Base-by-base conservation (phyloP, 2,329 filamentous ascomycete genomes). In the Cladosporium sp. region DNA sequence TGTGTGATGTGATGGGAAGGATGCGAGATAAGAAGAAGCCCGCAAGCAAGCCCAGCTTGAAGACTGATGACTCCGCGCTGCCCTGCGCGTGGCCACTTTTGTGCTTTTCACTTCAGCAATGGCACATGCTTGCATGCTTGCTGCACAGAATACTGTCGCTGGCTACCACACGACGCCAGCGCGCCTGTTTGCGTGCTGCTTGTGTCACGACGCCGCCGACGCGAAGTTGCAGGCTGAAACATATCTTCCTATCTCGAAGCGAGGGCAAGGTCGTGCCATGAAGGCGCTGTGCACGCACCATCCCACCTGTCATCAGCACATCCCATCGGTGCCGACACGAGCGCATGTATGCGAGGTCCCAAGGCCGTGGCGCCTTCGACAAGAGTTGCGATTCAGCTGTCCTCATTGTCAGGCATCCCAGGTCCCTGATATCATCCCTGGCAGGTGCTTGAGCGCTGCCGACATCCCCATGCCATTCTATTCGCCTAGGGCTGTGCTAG, bases 401-500 rank as follows among this genome's bases (percentile, higher is more conserved):
- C 37, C 10, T n/a, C 15, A 12, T 22, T 53, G 24, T 34, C 28
- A 42, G 50, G 37, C 50, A 42, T 44, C 36, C 50, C 22, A 32
- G 12, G 24, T 34, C 20, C 25, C n/a, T 32, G 15, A 15, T n/a
- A 24, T 19, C 19, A 25, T 19, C 50, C 50, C 48, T 37, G 48
- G 25, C 15, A 51, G 19, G n/a, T 53, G 19, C n/a, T 34, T 24
- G 36, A 12, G n/a, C 7, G 12, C 24, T 15, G 22, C 50, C 50
- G 50, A 53, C 22, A n/a, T 13, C 50, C 50, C 50, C 50, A 53
- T 53, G 24, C 17, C 50, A 25, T 40, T 36, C 19, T 24, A 53
- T 53, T 53, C 50, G 50, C 24, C 20, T 53, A 36, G 8, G 22
- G 22, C 9, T 20, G 10, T 40, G n/a, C 37, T 35, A 34, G 22